phyloP scores from a whole-genome alignment of 2,329 filamentous ascomycete species.

The Paecilomyces dactylethromorphus region DNA sequence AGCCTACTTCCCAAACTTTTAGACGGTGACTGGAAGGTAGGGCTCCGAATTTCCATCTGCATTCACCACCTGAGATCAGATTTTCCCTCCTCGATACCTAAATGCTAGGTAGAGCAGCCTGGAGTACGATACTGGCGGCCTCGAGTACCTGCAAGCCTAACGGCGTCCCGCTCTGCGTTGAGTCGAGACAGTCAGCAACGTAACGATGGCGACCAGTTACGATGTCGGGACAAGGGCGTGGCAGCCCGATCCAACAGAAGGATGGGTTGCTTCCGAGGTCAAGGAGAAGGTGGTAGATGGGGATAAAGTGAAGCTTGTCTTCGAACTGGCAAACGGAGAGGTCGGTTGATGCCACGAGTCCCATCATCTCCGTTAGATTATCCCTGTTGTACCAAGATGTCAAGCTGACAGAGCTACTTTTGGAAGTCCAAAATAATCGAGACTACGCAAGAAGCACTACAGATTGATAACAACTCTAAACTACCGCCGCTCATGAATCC shows the following conservation, averaged over 20 bases:
- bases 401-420: conserved; percentile 5
- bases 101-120: conserved; percentile 1
- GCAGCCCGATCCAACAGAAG: conserved; percentile 93
- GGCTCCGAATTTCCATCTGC: not conserved
- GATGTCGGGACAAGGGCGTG: conserved; percentile 96
- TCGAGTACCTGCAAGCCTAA: conserved; percentile 12
- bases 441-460: conserved; percentile 68
- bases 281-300: conserved; percentile 76
- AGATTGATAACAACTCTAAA: conserved; percentile 67
- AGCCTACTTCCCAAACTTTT: not conserved
- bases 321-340: conserved; percentile 88
- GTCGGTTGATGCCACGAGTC: conserved; percentile 41
- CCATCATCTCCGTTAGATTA: not conserved
- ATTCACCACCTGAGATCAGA: not conserved
- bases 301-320: conserved; percentile 79
- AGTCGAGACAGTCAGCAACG: conserved; percentile 5
- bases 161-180: conserved; percentile 7
- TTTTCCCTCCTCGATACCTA: not conserved
- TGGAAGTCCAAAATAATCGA: conserved; percentile 69
- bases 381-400: not conserved
- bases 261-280: conserved; percentile 96
- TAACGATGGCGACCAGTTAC: conserved; percentile 80
- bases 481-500: conserved; percentile 97
- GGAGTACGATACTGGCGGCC: not conserved
- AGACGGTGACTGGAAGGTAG: not conserved